A percentile compares a stretch with the other conserved stretches of the same genome.
phyloP scores from a whole-genome alignment of 1,284 basidiomycete species.

The Singerocomus rubriflavus region DNA sequence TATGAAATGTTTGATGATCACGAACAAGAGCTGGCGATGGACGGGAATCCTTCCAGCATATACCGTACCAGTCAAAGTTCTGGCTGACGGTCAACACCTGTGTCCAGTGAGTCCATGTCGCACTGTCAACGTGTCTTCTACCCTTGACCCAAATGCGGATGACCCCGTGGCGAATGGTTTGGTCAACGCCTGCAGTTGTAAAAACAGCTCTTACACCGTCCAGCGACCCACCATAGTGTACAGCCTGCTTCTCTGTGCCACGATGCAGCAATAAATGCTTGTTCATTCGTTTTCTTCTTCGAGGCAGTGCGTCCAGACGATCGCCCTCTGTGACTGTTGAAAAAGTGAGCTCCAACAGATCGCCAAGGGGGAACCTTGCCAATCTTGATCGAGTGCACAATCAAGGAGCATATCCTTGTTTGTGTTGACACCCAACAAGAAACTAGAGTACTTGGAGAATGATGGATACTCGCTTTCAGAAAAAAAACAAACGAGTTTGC shows the following conservation, averaged over 20 bases:
- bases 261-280: neutral
- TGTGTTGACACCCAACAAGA: neutral
- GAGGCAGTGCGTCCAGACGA: conserved; percentile 14
- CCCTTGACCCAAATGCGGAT: conserved; percentile 20
- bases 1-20: no score
- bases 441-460: neutral
- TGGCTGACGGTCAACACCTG: neutral
- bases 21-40: neutral
- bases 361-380: neutral
- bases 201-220: neutral
- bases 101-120: neutral
- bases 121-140: neutral
- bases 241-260: conserved; percentile 9
- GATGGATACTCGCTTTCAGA: neutral
- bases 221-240: conserved; percentile 1
- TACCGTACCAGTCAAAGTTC: neutral
- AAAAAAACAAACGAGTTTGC: no score
- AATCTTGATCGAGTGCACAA: conserved; percentile 3
- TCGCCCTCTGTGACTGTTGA: neutral
- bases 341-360: neutral
- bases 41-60: neutral
- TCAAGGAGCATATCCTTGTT: neutral
- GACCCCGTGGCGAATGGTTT: conserved; percentile 5
- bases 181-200: neutral
- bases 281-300: neutral